These are phyloP conservation scores for Aurantiochytrium sp. DNA, from an alignment of 108 stramenopile species.

Conservation along the genomic window DNA sequence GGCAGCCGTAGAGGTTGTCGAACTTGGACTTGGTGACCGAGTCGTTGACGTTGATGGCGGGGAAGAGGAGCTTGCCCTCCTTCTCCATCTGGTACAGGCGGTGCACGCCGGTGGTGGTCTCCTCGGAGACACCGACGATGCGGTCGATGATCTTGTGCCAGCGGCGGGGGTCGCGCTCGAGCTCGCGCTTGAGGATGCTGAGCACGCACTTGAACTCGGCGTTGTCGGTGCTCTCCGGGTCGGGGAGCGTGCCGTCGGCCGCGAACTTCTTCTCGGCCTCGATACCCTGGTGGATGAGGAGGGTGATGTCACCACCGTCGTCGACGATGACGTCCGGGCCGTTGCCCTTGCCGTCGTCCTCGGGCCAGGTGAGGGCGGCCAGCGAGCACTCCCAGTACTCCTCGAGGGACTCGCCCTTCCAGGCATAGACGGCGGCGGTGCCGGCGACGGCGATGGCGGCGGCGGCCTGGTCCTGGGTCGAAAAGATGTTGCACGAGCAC, in stretches of 20 bases:
- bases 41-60: constrained; percentile 99
- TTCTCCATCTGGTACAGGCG: constrained; percentile 99
- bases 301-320: constrained; percentile 99
- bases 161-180: constrained; percentile 86
- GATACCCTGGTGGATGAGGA: constrained; percentile 98
- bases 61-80: constrained; percentile 90
- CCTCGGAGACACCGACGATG: constrained; percentile 96
- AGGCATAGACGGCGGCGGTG: constrained; percentile 95
- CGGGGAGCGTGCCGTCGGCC: constrained; percentile 92
- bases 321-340: constrained; percentile 98
- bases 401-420: constrained; percentile 99
- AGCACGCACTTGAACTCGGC: constrained; percentile 99
- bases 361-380: constrained; percentile 39
- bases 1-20: constrained; percentile 99
- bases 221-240: constrained; percentile 93
- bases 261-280: constrained; percentile 95
- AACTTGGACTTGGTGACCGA: constrained; percentile 99
- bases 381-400: constrained; percentile 43
- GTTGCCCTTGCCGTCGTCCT: constrained; percentile 95
- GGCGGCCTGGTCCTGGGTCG: constrained; percentile 99
- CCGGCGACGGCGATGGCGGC: constrained; percentile 97
- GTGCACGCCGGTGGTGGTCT: constrained; percentile 99
- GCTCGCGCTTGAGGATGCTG: constrained; percentile 91
- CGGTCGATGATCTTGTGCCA: constrained; percentile 94
- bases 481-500: constrained; percentile 99